Conservation (phyloP, 2,329 filamentous ascomycete genomes). For the Curvularia hawaiiensis region DNA sequence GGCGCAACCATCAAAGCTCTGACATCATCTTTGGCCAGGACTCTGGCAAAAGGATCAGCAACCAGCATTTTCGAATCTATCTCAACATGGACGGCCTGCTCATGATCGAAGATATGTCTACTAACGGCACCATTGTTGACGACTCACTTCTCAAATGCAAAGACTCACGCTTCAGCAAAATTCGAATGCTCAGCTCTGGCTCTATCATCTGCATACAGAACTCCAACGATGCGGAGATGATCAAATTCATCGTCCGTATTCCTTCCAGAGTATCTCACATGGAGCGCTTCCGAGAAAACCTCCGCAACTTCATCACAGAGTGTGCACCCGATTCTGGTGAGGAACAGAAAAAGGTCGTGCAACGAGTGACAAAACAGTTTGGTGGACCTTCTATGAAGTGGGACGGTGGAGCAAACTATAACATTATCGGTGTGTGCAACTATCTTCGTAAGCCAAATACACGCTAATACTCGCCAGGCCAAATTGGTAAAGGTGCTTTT, state of each 20-base stretch:
- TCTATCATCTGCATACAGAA: conserved; percentile 73
- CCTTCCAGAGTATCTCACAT: conserved; percentile 72
- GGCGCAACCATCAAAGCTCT: conserved; percentile 72
- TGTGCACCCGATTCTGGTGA: conserved; percentile 34
- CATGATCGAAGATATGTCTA: conserved; percentile 93
- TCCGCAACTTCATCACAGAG: conserved; percentile 66
- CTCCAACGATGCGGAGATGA: conserved; percentile 61
- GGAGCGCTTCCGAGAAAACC: conserved; percentile 69
- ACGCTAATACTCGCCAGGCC: conserved; percentile 49
- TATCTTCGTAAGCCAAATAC: neutral
- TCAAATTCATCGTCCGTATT: conserved; percentile 85
- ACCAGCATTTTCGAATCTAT: conserved; percentile 94
- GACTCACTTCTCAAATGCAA: conserved; percentile 65
- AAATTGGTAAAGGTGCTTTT: conserved; percentile 92
- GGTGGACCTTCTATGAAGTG: conserved; percentile 68
- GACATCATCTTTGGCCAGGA: conserved; percentile 73
- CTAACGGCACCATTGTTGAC: conserved; percentile 94
- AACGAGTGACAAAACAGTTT: conserved; percentile 36
- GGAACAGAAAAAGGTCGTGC: conserved; percentile 27
- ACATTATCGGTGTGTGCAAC: conserved; percentile 61
- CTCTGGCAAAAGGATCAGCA: conserved; percentile 77
- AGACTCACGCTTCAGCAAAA: conserved; percentile 47
- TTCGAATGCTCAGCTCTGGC: conserved; percentile 72
- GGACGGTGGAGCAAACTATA: conserved; percentile 85
- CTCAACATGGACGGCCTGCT: conserved; percentile 83